Evolutionary conservation across 768 basidiomycete genomes (phyloP).

Genomic region (Auricularia heimuer): DNA sequence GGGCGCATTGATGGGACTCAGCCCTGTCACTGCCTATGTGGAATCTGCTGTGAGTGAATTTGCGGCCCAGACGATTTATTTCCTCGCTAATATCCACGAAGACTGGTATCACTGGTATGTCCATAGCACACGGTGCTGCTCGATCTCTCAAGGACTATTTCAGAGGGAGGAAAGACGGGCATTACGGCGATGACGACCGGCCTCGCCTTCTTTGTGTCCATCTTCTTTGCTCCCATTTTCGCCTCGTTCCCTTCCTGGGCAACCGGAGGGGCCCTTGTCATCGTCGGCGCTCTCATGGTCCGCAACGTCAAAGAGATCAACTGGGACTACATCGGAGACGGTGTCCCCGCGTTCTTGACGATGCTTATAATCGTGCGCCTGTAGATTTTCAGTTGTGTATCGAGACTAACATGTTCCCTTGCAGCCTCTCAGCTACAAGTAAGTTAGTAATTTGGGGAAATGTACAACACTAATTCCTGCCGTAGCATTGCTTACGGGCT

Average conservation of each 20-base stretch:
- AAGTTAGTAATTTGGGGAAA: conserved; percentile 14
- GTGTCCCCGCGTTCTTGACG: conserved; percentile 79
- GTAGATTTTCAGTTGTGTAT: conserved; percentile 14
- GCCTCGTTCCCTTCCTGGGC: conserved; percentile 83
- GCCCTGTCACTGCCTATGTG: conserved; percentile 74
- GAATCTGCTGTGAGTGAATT: conserved; percentile 45
- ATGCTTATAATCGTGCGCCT: conserved; percentile 48
- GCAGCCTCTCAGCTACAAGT: conserved; percentile 64
- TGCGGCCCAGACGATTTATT: not conserved
- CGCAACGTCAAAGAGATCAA: conserved; percentile 80
- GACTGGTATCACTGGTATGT: conserved; percentile 59
- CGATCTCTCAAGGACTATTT: not conserved
- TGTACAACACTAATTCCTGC: not conserved
- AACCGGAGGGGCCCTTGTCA: conserved; percentile 74
- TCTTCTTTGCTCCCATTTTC: conserved; percentile 86
- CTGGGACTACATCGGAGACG: conserved; percentile 81
- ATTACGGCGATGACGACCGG: conserved; percentile 66
- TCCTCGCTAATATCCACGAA: not conserved
- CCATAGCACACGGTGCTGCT: no score
- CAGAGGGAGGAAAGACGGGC: conserved; percentile 84
- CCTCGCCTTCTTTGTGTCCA: conserved; percentile 67
- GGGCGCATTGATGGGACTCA: conserved; percentile 70
- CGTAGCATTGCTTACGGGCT: conserved; percentile 80
- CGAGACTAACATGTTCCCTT: not conserved
- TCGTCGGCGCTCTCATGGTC: conserved; percentile 86